Evolutionary conservation across 768 basidiomycete genomes (phyloP), one percentile per base, ranked within the genome.

Genomic region (Phlebiopsis flavidoalba): DNA sequence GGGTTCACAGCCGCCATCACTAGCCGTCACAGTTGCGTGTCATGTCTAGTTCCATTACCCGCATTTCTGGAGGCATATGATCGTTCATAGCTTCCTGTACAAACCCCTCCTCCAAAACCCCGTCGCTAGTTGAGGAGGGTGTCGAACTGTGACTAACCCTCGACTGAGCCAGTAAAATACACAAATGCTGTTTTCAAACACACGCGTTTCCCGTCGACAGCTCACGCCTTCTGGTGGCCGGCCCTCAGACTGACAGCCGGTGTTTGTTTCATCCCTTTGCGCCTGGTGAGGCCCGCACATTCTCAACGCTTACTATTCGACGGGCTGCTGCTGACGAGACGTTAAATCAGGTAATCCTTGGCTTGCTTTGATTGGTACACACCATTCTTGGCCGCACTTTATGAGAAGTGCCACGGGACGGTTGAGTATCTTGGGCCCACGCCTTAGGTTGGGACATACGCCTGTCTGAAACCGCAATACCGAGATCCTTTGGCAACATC

Each of bases 321-420:
- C n/a, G n/a, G n/a, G n/a, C 31, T 5, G n/a, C 35, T 12, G 40
- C 40, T 43, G 2, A 43, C 17, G 40, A n/a, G n/a, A 17, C 17
- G 40, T 3, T 10, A 31, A 31, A 1, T 22, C 36, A 76, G 81
- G 80, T 24, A 83, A 83, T 67, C 81, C 81, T n/a, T 0, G 90
- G 90, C 7, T 73, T 90, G 15, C 62, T 86, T n/a, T 35, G 77
- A 80, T 49, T 90, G 91, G 72, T 93, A 92, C 64, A 74, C 74
- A 0, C 80, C 81, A 1, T 93, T 90, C 68, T 77, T 93, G 14
- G 73, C 76, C 21, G 76, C 76, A 4, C 70, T 92, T 1, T 75
- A 84, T 55, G 64, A 69, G 33, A 70, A 71, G 36, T 60, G 64
- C 14, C 70, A 73, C 5, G 68, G n/a, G 64, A 7, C 70, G 71